These are phyloP conservation scores for Lenwebbia sp. DNA, from an alignment of 345 rosid species.

Conservation along the genomic window DNA sequence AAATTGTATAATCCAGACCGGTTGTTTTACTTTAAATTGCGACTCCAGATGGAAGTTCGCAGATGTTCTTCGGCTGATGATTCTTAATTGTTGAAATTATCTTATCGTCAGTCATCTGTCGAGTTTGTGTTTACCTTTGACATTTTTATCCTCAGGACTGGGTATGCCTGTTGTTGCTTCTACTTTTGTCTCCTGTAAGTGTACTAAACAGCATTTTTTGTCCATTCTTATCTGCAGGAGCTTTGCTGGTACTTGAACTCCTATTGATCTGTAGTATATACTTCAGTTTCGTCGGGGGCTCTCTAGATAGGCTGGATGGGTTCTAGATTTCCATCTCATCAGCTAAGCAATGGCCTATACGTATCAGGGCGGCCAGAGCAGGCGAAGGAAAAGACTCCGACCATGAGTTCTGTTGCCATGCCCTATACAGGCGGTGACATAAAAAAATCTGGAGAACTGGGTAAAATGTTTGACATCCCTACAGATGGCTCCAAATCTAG, in stretches of 20 bases:
- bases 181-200: neutral
- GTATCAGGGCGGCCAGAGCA: conserved; percentile 94
- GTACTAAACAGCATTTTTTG: neutral
- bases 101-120: neutral
- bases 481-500: conserved; percentile 60
- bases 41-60: neutral
- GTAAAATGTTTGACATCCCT: conserved; percentile 94
- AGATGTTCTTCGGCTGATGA: neutral
- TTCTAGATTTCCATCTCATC: conserved; percentile 85
- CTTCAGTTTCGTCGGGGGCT: neutral
- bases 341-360: conserved; percentile 80
- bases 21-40: neutral
- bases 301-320: conserved; percentile 39
- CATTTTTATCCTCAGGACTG: neutral
- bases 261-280: neutral
- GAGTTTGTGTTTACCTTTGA: neutral
- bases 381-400: conserved; percentile 75
- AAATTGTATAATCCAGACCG: neutral
- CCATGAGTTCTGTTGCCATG: conserved; percentile 81
- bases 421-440: conserved; percentile 96
- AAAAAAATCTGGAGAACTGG: conserved; percentile 87
- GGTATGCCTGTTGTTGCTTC: neutral
- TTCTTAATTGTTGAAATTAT: neutral
- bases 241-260: neutral
- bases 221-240: neutral